Evolutionary conservation across 2,329 filamentous ascomycete genomes (phyloP).

Genomic region (Pseudogymnoascus sp.): DNA sequence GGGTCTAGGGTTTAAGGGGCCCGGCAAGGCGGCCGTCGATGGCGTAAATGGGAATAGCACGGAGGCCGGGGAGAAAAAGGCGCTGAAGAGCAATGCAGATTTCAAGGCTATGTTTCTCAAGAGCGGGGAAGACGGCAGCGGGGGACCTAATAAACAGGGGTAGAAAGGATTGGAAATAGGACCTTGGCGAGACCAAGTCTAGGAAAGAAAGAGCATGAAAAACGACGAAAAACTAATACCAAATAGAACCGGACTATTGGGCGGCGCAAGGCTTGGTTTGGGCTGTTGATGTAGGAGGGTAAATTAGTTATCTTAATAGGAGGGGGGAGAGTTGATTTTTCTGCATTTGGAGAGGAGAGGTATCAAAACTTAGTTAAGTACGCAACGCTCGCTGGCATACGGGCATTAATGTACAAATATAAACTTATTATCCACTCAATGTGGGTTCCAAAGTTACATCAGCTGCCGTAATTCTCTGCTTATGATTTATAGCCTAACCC

Average conservation of each 20-base stretch:
- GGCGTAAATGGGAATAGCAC: conserved; percentile 17
- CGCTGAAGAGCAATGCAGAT: conserved; percentile 48
- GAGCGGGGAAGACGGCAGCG: neutral
- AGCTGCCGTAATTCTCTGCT: neutral
- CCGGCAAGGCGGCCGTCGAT: conserved; percentile 8
- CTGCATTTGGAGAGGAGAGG: neutral
- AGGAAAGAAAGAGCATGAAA: conserved; percentile 1
- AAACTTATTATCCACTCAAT: neutral
- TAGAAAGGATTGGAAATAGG: neutral
- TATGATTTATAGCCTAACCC: neutral
- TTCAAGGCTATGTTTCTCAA: conserved; percentile 40
- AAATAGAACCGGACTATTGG: conserved; percentile 7
- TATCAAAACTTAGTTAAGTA: neutral
- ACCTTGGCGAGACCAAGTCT: neutral
- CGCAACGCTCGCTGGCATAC: neutral
- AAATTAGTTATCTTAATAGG: conserved; percentile 1
- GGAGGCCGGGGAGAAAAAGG: conserved; percentile 21
- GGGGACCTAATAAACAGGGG: neutral
- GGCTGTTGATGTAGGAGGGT: neutral
- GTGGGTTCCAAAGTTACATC: neutral
- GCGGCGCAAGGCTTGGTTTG: neutral
- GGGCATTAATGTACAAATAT: conserved; percentile 6
- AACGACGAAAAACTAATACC: conserved; percentile 6
- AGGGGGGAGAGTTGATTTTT: neutral
- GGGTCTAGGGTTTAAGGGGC: conserved; percentile 26